phyloP scores from a whole-genome alignment of 1,139 yeast species.

The Nakaseomyces uthaithaninus region DNA sequence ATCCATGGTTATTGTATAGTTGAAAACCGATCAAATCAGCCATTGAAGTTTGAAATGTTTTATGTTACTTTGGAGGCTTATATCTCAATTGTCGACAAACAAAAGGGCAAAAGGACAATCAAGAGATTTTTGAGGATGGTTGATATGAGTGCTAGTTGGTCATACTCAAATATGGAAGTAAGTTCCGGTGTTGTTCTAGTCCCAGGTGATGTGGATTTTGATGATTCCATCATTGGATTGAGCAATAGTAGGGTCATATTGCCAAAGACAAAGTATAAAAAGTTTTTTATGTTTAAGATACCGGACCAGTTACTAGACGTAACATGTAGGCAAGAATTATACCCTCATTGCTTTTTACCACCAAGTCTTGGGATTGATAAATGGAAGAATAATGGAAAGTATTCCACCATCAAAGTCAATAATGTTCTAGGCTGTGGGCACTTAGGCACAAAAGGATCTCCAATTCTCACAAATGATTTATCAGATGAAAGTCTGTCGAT shows the following conservation, averaged over 20 bases:
- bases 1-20: conserved; percentile 45
- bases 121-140: conserved; percentile 36
- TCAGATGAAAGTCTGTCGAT: conserved; percentile 25
- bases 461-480: conserved; percentile 33
- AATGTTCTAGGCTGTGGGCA: conserved; percentile 37
- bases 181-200: conserved; percentile 43
- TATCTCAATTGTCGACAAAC: conserved; percentile 29
- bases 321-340: conserved; percentile 45
- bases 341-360: conserved; percentile 51
- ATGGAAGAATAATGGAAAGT: conserved; percentile 31
- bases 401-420: conserved; percentile 29
- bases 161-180: conserved; percentile 33
- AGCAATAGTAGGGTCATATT: conserved; percentile 42
- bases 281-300: conserved; percentile 54
- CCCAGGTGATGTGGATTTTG: conserved; percentile 40
- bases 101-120: conserved; percentile 25
- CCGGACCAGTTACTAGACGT: conserved; percentile 51
- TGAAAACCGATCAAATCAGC: conserved; percentile 36
- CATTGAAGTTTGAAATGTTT: conserved; percentile 47
- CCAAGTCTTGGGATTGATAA: conserved; percentile 56
- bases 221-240: conserved; percentile 45
- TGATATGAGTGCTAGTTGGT: conserved; percentile 38
- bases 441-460: conserved; percentile 33
- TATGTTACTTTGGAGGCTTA: conserved; percentile 50
- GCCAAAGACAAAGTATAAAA: conserved; percentile 50